Evolutionary conservation across 305 asterid species (phyloP).

Genomic region (Rubia tinctorum): DNA sequence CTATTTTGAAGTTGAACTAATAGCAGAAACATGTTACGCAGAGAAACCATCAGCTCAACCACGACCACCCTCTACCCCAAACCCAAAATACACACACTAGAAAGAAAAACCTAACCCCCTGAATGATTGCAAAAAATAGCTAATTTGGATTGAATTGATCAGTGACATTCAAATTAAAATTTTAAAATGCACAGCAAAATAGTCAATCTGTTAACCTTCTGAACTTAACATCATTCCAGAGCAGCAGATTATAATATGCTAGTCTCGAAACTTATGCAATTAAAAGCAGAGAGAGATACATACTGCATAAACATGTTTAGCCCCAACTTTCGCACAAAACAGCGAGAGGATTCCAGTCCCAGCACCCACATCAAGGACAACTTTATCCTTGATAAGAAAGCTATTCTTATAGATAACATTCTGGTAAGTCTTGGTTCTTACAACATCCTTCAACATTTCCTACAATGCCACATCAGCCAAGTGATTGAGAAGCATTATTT

Average conservation of each 20-base stretch:
- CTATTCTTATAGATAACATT: slow-evolving; percentile 82
- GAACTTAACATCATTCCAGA: not conserved
- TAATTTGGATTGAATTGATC: not conserved
- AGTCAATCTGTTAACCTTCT: not conserved
- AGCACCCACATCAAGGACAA: slow-evolving; percentile 98
- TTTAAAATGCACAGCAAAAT: not conserved
- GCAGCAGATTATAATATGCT: not conserved
- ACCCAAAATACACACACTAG: not conserved
- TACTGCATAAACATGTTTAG: slow-evolving; percentile 76
- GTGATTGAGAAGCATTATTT: not conserved
- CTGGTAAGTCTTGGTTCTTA: slow-evolving; percentile 87
- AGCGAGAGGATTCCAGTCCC: slow-evolving; percentile 98
- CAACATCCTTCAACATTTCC: slow-evolving; percentile 76
- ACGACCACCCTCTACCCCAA: not conserved
- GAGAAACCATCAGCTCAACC: not conserved
- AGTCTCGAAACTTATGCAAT: not conserved
- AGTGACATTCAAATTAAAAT: not conserved
- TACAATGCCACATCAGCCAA: slow-evolving; percentile 19
- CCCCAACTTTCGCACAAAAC: slow-evolving; percentile 99
- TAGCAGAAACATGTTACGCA: not conserved
- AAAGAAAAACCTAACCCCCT: not conserved
- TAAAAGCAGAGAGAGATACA: not conserved
- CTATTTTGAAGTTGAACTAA: not conserved
- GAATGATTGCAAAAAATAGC: not conserved
- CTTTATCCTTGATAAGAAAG: slow-evolving; percentile 85